Base-by-base conservation (phyloP, 169 alveolate species). In the Eimeria praecox region DNA sequence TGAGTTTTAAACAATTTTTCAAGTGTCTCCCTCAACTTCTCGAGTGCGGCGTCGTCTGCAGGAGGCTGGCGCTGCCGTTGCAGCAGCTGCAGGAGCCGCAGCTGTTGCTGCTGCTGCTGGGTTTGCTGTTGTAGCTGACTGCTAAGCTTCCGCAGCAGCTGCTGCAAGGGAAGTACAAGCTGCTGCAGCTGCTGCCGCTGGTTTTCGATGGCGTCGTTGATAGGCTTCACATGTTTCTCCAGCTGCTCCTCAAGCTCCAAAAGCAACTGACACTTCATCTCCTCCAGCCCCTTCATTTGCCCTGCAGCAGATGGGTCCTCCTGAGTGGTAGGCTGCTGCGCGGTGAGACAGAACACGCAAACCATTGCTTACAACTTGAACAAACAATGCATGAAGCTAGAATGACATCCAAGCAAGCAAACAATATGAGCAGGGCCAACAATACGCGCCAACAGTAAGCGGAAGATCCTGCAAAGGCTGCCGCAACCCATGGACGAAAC, bases 21-120 rank as follows among this genome's bases (percentile, higher is more conserved):
- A 42, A 78, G 9, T 20, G 89, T 33, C 89, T 78, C 64, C 18
- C 20, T 18, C 22, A 78, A 20, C 89, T 44, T 78, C 89, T 12
- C 59, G 33, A 18, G 18, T 24, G 62, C 38, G 9, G 27, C 10
- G 10, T 38, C 64, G 9, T 78, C 89, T 44, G 64, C 27, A 78
- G 89, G 42, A 2, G 89, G 8, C n/a, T 35, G 62, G 40, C 64
- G 89, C 42, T 78, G 89, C 62, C 42, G 89, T 12, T 49, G 56
- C 56, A 49, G 56, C 56, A 49, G 56, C 56, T 49, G 56, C 56
- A 49, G 56, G 5, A 49, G 56, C 56, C 56, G 56, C 85, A 73
- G 54, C 85, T 73, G 85, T 38, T 78, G 89, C 62, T 73, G 89
- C 89, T 78, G 89, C 66, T 78, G 89, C 89, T 78, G 89, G 64